A percentile compares a stretch with the other conserved stretches of the same genome.
Evolutionary conservation across 2,329 filamentous ascomycete genomes (phyloP).

Genomic region (Dactylellina leptospora): DNA sequence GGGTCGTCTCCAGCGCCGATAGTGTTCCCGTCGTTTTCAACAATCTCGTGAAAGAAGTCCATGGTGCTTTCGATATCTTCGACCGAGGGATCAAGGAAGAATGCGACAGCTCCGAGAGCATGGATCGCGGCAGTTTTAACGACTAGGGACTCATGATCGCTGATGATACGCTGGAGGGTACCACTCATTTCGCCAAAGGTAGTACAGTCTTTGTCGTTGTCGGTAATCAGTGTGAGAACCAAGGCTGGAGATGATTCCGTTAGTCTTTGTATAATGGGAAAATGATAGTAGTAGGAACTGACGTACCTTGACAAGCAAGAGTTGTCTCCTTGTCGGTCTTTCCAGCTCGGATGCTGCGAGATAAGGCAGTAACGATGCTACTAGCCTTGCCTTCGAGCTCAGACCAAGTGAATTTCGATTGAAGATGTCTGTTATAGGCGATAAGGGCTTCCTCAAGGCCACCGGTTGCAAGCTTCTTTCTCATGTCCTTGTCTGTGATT

Average conservation of each 20-base stretch:
- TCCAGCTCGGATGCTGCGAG: constrained; percentile 75
- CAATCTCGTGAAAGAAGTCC: constrained; percentile 77
- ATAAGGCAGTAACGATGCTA: constrained; percentile 72
- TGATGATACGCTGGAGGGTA: constrained; percentile 70
- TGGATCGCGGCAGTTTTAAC: constrained; percentile 78
- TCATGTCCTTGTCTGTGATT: constrained; percentile 68
- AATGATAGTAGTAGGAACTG: not conserved
- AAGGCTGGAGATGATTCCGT: constrained; percentile 64
- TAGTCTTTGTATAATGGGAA: too few relatives aligned
- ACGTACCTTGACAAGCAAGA: constrained; percentile 71
- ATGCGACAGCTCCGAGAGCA: constrained; percentile 74
- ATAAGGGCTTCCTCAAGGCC: constrained; percentile 73
- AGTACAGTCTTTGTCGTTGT: constrained; percentile 70
- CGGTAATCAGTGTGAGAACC: constrained; percentile 74
- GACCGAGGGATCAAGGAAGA: constrained; percentile 77
- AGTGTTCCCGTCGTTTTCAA: constrained; percentile 78
- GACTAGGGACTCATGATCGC: constrained; percentile 71
- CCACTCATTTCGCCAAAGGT: constrained; percentile 71
- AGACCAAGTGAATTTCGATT: constrained; percentile 72
- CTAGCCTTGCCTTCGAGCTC: constrained; percentile 69
- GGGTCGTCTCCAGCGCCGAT: constrained; percentile 76
- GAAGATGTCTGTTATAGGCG: constrained; percentile 72
- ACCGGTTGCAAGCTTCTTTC: constrained; percentile 79
- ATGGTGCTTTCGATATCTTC: constrained; percentile 76
- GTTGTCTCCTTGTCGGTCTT: constrained; percentile 74